These are phyloP conservation scores for Cercospora sp. DNA, from an alignment of 2,329 filamentous ascomycete species.

Conservation along the genomic window DNA sequence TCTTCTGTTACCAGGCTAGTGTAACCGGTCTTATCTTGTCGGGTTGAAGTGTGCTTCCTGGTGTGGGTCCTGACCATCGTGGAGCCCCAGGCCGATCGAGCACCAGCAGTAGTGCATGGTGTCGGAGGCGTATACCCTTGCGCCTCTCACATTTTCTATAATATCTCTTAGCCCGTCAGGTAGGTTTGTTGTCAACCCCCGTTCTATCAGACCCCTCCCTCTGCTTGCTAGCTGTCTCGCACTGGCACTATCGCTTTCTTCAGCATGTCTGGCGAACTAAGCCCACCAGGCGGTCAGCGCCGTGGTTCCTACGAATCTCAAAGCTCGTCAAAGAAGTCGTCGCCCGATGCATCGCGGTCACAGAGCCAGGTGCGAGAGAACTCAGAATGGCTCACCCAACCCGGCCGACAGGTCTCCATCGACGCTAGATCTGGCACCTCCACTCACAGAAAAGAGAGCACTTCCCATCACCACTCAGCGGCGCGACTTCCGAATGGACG, in stretches of 20 bases:
- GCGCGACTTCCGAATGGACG: slow-evolving; percentile 6
- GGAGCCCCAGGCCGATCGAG: slow-evolving; percentile 19
- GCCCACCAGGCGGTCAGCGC: slow-evolving; percentile 11
- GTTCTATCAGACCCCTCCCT: slow-evolving; percentile 6
- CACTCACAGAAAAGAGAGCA: slow-evolving; percentile 10
- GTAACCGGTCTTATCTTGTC: slow-evolving; percentile 19
- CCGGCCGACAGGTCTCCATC: slow-evolving; percentile 22
- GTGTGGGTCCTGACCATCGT: slow-evolving; percentile 18
- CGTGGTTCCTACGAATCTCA: slow-evolving; percentile 23
- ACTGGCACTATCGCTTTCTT: not conserved
- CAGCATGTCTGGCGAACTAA: slow-evolving; percentile 21
- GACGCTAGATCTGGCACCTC: slow-evolving; percentile 11
- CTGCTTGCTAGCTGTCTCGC: not conserved
- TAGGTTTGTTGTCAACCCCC: slow-evolving; percentile 17
- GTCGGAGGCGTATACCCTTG: slow-evolving; percentile 17
- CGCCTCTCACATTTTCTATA: slow-evolving; percentile 16
- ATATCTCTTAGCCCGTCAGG: slow-evolving; percentile 8
- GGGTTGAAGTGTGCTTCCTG: slow-evolving; percentile 1
- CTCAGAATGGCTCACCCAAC: slow-evolving; percentile 13
- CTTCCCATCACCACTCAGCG: slow-evolving; percentile 4
- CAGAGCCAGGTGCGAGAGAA: slow-evolving; percentile 19
- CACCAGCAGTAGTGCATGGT: slow-evolving; percentile 16
- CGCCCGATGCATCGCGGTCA: slow-evolving; percentile 20
- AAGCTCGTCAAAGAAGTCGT: slow-evolving; percentile 26
- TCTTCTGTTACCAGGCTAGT: slow-evolving; percentile 15